Percentiles rank a stretch among this genome's conserved stretches.
Conservation (phyloP, 768 basidiomycete species). For the Agaricus blazei region DNA sequence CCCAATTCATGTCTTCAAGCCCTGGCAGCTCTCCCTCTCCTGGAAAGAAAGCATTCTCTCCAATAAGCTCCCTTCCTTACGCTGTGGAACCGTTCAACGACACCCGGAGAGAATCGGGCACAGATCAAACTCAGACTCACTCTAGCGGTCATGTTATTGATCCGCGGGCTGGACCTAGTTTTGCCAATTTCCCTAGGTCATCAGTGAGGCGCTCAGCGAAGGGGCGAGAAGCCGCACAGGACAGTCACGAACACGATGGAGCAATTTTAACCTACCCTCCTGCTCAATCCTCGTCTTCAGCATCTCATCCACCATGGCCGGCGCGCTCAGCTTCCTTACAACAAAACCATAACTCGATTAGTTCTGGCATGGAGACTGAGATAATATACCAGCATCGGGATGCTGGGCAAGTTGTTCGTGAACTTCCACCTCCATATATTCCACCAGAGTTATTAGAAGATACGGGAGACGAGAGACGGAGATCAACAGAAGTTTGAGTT, state of each 20-base stretch:
- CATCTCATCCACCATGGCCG: background rate
- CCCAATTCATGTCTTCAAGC: slow-evolving; percentile 8
- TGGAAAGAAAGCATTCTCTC: background rate
- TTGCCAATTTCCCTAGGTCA: slow-evolving; percentile 13
- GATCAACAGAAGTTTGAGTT: background rate
- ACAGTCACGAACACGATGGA: background rate
- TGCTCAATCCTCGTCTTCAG: background rate
- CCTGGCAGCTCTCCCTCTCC: slow-evolving; percentile 2
- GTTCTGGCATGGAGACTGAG: slow-evolving; percentile 16
- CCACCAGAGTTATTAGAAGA: slow-evolving; percentile 12
- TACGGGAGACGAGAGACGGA: background rate
- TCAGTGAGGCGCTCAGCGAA: slow-evolving; percentile 14
- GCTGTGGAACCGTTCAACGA: background rate
- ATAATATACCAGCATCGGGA: slow-evolving; percentile 37
- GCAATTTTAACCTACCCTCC: background rate
- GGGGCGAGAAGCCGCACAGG: slow-evolving; percentile 16
- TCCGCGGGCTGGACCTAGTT: background rate
- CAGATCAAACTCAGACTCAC: background rate
- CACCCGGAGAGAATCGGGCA: background rate
- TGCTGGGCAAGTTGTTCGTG: slow-evolving; percentile 28
- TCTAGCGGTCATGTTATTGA: background rate
- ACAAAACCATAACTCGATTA: background rate
- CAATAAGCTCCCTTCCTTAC: background rate
- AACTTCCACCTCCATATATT: slow-evolving; percentile 35
- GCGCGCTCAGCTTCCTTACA: slow-evolving; percentile 7